These are phyloP conservation scores for Quillaja saponaria DNA, from an alignment of 306 rosid genomes.

Conservation along the genomic window DNA sequence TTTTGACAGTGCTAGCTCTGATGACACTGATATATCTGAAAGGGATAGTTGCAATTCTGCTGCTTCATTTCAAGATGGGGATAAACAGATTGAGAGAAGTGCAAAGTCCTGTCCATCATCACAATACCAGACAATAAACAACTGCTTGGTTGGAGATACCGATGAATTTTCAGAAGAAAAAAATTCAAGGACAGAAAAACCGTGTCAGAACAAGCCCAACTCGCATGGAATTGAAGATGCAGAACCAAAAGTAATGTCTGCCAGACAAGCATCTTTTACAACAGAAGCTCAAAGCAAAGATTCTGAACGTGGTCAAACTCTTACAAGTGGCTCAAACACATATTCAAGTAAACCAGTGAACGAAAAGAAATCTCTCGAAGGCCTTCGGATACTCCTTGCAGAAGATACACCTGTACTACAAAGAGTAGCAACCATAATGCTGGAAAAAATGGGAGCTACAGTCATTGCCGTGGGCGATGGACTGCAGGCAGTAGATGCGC, in stretches of 20 bases:
- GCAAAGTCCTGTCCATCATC: constrained; percentile 36
- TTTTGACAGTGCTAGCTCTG: constrained; percentile 73
- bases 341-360: constrained; percentile 42
- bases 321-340: constrained; percentile 21
- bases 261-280: constrained; percentile 32
- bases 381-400: constrained; percentile 79
- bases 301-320: constrained; percentile 36
- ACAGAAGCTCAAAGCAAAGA: constrained; percentile 36
- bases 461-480: constrained; percentile 92
- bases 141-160: constrained; percentile 59
- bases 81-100: constrained; percentile 39
- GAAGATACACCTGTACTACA: constrained; percentile 97
- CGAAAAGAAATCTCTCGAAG: constrained; percentile 73
- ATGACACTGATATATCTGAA: constrained; percentile 75
- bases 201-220: constrained; percentile 34
- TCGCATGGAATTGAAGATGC: constrained; percentile 25
- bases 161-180: constrained; percentile 39
- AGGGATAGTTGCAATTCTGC: constrained; percentile 37
- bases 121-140: constrained; percentile 37
- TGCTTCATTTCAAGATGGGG: constrained; percentile 35
- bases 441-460: constrained; percentile 92
- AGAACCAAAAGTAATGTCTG: constrained; percentile 20
- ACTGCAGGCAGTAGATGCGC: constrained; percentile 87
- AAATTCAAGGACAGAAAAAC: constrained; percentile 42
- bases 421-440: constrained; percentile 96